phyloP scores from a whole-genome alignment of 768 basidiomycete species.

The Cystofilobasidium bisporidii region DNA sequence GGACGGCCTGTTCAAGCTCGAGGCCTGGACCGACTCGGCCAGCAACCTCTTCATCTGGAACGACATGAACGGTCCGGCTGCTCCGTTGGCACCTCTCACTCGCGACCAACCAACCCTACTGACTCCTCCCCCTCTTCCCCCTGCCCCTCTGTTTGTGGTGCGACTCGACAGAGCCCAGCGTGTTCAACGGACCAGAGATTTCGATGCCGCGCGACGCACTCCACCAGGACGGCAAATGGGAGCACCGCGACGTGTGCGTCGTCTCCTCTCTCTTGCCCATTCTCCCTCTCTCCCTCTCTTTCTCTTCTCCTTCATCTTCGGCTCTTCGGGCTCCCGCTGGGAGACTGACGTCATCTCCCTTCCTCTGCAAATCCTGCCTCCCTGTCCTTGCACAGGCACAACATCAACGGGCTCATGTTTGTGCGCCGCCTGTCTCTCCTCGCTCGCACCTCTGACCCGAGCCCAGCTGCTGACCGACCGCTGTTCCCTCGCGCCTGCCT shows the following conservation, averaged over 20 bases:
- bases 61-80: constrained; percentile 71
- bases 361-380: too few relatives aligned
- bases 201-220: constrained; percentile 65
- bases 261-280: too few relatives aligned
- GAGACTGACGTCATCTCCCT: too few relatives aligned
- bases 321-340: too few relatives aligned
- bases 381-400: too few relatives aligned
- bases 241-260: constrained; percentile 69
- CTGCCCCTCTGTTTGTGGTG: background rate
- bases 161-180: constrained; percentile 60
- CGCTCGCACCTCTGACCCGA: too few relatives aligned
- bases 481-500: too few relatives aligned
- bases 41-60: constrained; percentile 90
- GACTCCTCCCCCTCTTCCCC: background rate
- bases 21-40: constrained; percentile 51
- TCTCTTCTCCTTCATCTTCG: background rate
- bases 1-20: constrained; percentile 66
- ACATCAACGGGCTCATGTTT: constrained; percentile 89
- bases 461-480: too few relatives aligned
- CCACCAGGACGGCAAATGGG: constrained; percentile 82
- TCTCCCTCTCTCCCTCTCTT: background rate
- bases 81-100: background rate
- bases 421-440: too few relatives aligned
- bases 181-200: constrained; percentile 99
- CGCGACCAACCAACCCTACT: too few relatives aligned